Base-by-base conservation (phyloP, 345 rosid species). In the Dovyalis caffra region DNA sequence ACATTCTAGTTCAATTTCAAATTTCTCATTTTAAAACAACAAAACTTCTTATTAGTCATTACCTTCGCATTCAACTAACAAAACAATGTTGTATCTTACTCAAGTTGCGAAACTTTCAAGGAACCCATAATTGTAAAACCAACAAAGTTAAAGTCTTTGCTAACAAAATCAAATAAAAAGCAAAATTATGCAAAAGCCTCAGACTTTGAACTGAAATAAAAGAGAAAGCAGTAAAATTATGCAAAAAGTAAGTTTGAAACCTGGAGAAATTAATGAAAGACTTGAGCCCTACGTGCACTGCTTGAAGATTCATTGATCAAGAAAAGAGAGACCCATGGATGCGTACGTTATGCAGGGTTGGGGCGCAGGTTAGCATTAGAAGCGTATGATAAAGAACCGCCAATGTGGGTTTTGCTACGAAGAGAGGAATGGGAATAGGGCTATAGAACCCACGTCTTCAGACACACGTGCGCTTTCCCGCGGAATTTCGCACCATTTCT, bases 261-360 rank as follows among this genome's bases (percentile, higher is more conserved):
- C 84, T 78, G 49, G 85, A 64, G 66, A 83, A 62, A 76, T 71
- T 58, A 31, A 73, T 21, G 77, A 85, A 81, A 80, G 62, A 68
- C 58, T 76, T 83, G 56, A 84, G 77, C 74, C 86, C 85, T 38
- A 87, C 72, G 34, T 68, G 85, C 80, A 85, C 77, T 16, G 86
- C 86, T 43, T 43, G 49, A 43, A 43, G 49, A 43, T 14, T 43
- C 49, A 43, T 43, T 43, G 49, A 43, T 43, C 49, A 43, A 14
- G 49, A 43, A 0, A 3, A 6, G 33, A 25, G 31, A 29, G 14
- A 0, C 51, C n/a, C 34, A 61, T 21, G 8, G 63, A 51, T 20
- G 73, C 73, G 63, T 29, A 33, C 28, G 38, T 29, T 62, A 62
- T 28, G 65, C 33, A 3, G 32, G 34, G 15, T 29, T 15, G 6